phyloP scores from a whole-genome alignment of 805 yeast genomes.

The Suhomyces prunicola region DNA sequence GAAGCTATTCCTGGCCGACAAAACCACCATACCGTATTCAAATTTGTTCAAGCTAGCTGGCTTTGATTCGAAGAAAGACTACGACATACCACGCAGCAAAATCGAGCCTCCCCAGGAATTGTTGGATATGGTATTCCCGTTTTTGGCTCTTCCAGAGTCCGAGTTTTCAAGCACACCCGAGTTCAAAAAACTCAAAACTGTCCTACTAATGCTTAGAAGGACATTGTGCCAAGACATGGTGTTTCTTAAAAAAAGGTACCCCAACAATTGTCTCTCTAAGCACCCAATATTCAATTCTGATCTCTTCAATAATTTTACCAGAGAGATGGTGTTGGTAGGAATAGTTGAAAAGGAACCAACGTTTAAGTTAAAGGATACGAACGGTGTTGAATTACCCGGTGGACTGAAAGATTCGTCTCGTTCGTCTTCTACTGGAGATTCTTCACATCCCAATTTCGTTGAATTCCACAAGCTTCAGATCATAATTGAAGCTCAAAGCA shows the following conservation, averaged over 20 bases:
- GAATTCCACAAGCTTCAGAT: not conserved
- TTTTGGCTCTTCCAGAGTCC: conserved; percentile 13
- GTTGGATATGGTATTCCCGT: conserved; percentile 27
- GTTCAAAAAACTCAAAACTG: conserved; percentile 13
- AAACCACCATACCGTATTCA: conserved; percentile 12
- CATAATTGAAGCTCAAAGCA: not conserved
- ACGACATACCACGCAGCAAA: conserved; percentile 15
- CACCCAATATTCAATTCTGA: conserved; percentile 23
- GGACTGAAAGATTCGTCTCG: not conserved
- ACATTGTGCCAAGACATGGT: conserved; percentile 32
- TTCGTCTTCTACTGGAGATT: not conserved
- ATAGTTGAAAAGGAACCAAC: conserved; percentile 1
- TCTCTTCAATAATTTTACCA: conserved; percentile 16
- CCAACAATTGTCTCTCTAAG: conserved; percentile 19
- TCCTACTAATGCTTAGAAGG: conserved; percentile 18
- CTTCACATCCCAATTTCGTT: not conserved
- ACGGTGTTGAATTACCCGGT: not conserved
- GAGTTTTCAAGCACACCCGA: conserved; percentile 8
- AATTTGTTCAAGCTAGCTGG: conserved; percentile 20
- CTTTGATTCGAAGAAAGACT: conserved; percentile 16
- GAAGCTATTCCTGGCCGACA: conserved; percentile 10
- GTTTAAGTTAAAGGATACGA: not conserved
- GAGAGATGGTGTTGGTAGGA: conserved; percentile 8
- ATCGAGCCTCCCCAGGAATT: conserved; percentile 25
- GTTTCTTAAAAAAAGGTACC: conserved; percentile 17